Evolutionary conservation across 2,329 filamentous ascomycete genomes (phyloP).

Genomic region (Tolypocladium sp.): DNA sequence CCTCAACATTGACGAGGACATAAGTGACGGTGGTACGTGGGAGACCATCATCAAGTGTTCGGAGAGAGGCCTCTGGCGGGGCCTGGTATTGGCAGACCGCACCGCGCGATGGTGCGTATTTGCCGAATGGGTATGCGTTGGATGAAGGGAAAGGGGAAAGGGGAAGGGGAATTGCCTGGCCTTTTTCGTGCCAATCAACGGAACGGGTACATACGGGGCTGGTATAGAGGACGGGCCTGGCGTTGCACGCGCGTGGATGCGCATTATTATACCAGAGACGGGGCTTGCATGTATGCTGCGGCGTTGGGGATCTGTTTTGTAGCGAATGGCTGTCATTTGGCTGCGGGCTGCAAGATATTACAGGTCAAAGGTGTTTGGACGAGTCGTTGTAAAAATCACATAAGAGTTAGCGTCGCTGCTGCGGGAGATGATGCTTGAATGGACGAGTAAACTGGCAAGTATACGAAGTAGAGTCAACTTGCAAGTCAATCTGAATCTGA

Average conservation of each 20-base stretch:
- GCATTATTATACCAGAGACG: not conserved
- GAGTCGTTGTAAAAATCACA: not conserved
- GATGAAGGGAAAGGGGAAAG: constrained; percentile 11
- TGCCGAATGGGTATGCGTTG: constrained; percentile 67
- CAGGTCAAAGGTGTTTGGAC: not conserved
- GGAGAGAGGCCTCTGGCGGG: constrained; percentile 72
- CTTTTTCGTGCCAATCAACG: not conserved
- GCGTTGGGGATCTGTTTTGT: not conserved
- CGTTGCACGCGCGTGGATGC: not conserved
- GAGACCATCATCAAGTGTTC: constrained; percentile 88
- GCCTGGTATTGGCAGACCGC: constrained; percentile 72
- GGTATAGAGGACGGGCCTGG: not conserved
- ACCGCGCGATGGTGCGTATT: constrained; percentile 89
- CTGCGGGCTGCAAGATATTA: not conserved
- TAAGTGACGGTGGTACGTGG: constrained; percentile 67
- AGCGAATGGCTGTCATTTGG: not conserved
- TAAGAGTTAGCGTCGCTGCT: not conserved
- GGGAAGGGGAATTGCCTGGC: not conserved
- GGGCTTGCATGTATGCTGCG: not conserved
- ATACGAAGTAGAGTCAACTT: not conserved
- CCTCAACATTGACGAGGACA: constrained; percentile 40
- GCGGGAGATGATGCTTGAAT: not conserved
- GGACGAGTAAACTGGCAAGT: not conserved
- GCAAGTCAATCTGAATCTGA: not conserved
- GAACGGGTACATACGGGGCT: not conserved